Conservation (phyloP, 108 stramenopile genomes). For the Nitzschia putrida region DNA sequence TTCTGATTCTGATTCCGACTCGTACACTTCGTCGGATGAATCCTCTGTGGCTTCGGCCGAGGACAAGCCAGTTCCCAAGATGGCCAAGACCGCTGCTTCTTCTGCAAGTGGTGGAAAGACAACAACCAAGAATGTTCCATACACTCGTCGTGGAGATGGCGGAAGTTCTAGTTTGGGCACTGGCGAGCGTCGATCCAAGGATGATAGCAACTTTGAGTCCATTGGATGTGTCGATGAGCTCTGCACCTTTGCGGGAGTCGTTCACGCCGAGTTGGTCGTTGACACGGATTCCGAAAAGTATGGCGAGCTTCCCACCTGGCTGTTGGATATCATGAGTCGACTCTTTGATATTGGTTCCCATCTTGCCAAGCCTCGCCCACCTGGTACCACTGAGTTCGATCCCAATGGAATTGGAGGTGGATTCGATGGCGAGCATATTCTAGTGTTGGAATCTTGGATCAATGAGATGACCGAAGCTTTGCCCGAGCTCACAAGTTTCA, state of each 20-base stretch:
- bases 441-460: conserved; percentile 78
- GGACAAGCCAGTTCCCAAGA: conserved; percentile 56
- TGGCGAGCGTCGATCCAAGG: conserved; percentile 77
- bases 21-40: conserved; percentile 78
- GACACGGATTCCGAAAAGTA: conserved; percentile 30
- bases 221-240: conserved; percentile 88
- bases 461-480: conserved; percentile 77
- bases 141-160: conserved; percentile 73
- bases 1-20: conserved; percentile 1
- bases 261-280: conserved; percentile 50
- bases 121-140: conserved; percentile 78
- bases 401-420: conserved; percentile 65
- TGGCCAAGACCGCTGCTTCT: not conserved
- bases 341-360: conserved; percentile 85
- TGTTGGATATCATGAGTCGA: conserved; percentile 80
- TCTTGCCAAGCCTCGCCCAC: conserved; percentile 61
- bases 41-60: conserved; percentile 77
- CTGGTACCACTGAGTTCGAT: conserved; percentile 13
- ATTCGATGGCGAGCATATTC: conserved; percentile 57
- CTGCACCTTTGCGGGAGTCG: conserved; percentile 76
- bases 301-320: conserved; percentile 57
- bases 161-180: conserved; percentile 76
- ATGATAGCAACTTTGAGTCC: conserved; percentile 73
- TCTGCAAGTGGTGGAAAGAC: not conserved
- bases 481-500: conserved; percentile 79